Percentiles rank a stretch among this genome's conserved stretches.
These are phyloP conservation scores for Plantago rigida DNA, from an alignment of 305 asterid genomes.

Conservation along the genomic window DNA sequence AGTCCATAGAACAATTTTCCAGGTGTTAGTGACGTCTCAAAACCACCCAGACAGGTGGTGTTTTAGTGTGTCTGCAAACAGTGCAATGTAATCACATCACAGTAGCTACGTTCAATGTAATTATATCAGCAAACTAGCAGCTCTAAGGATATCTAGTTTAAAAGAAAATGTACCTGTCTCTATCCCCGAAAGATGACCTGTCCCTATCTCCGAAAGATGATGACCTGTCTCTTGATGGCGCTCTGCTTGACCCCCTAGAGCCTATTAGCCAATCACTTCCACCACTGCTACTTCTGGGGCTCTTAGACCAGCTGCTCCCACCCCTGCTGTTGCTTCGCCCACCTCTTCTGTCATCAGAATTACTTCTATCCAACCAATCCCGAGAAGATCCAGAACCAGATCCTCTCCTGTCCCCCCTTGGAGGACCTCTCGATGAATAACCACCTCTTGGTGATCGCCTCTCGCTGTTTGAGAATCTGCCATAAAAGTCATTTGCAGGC, in stretches of 20 bases:
- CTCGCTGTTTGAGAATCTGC: constrained; percentile 60
- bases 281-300: constrained; percentile 40
- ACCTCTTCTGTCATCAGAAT: constrained; percentile 35
- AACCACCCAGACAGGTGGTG: too few relatives aligned
- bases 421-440: constrained; percentile 18
- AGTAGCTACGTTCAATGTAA: too few relatives aligned
- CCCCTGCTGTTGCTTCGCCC: constrained; percentile 28
- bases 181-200: not conserved
- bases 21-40: too few relatives aligned
- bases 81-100: too few relatives aligned
- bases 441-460: constrained; percentile 51
- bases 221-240: constrained; percentile 50
- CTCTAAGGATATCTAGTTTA: too few relatives aligned
- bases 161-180: too few relatives aligned
- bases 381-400: constrained; percentile 46
- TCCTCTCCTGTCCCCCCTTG: constrained; percentile 51
- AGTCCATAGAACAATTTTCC: too few relatives aligned
- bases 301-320: constrained; percentile 34
- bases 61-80: too few relatives aligned
- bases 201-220: constrained; percentile 11
- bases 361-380: constrained; percentile 42
- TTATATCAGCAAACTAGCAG: too few relatives aligned
- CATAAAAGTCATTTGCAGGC: constrained; percentile 66
- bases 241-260: constrained; percentile 40
- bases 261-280: constrained; percentile 69